Percentiles rank a stretch among this genome's conserved stretches.
Evolutionary conservation across 225 moss, liverwort and hornwort species (phyloP).

Genomic region (Pseudisothecium myosuroides): DNA sequence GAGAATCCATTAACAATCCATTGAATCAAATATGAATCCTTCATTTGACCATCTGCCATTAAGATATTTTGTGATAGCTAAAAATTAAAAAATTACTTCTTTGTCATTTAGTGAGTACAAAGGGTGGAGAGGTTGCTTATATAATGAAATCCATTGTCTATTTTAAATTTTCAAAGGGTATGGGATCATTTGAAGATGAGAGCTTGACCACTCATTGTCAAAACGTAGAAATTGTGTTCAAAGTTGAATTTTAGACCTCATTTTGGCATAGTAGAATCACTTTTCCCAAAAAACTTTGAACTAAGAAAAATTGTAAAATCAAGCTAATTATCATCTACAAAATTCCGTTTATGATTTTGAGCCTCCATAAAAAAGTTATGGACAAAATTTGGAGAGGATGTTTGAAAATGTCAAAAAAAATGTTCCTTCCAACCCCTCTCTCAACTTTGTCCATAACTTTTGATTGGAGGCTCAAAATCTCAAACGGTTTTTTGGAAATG

Average conservation of each 20-base stretch:
- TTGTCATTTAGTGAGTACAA: accelerated
- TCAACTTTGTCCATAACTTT: not conserved
- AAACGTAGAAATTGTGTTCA: not conserved
- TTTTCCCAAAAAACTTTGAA: accelerated
- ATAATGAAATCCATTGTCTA: not conserved
- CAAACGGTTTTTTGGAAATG: accelerated
- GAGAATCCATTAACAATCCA: not conserved
- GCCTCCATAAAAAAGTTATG: accelerated
- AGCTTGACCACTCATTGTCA: not conserved
- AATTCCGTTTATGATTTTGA: accelerated
- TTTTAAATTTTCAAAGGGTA: not conserved
- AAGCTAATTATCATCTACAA: accelerated
- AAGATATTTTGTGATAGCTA: too few relatives aligned
- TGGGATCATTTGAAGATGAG: not conserved
- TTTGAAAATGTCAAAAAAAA: not conserved
- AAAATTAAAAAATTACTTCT: not conserved
- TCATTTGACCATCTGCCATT: not conserved
- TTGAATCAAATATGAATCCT: too few relatives aligned
- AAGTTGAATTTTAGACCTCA: not conserved
- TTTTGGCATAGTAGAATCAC: not conserved
- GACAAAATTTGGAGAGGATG: not conserved
- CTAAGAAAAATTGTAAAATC: not conserved
- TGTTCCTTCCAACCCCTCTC: not conserved
- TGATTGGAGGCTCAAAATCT: not conserved
- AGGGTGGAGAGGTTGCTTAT: not conserved